Percentiles rank a stretch among this genome's conserved stretches.
Evolutionary conservation across 2,329 filamentous ascomycete species (phyloP).

Genomic region (Pyrenophora teres): DNA sequence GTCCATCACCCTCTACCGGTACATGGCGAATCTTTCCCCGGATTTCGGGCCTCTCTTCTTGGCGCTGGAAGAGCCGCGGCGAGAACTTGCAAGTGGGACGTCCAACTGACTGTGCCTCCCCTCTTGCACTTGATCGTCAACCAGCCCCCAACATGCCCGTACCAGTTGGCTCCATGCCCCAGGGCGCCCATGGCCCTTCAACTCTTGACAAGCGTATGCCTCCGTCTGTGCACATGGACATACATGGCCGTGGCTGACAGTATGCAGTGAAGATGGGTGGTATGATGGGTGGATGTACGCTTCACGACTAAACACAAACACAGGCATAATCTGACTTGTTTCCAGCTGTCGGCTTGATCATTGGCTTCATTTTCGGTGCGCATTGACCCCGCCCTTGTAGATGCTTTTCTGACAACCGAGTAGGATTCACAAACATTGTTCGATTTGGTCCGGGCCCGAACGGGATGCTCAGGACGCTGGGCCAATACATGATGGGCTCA

Average conservation of each 20-base stretch:
- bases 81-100: conserved; percentile 19
- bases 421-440: conserved; percentile 92
- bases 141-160: conserved; percentile 57
- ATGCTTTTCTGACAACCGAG: conserved; percentile 18
- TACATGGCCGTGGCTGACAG: conserved; percentile 37
- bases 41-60: conserved; percentile 8
- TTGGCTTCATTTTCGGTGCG: conserved; percentile 96
- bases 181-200: conserved; percentile 60
- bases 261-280: conserved; percentile 90
- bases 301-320: neutral
- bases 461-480: conserved; percentile 89
- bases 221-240: conserved; percentile 23
- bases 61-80: conserved; percentile 21
- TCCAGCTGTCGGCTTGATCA: conserved; percentile 91
- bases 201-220: conserved; percentile 72
- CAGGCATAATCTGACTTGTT: conserved; percentile 19
- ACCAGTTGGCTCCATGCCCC: conserved; percentile 55
- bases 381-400: conserved; percentile 3
- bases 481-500: conserved; percentile 95
- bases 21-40: conserved; percentile 4
- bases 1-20: too few relatives aligned
- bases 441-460: conserved; percentile 91
- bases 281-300: conserved; percentile 97
- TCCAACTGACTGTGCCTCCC: conserved; percentile 11
- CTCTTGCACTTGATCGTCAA: conserved; percentile 24